phyloP scores from a whole-genome alignment of 2,329 filamentous ascomycete genomes.

The Daldinia sp. region DNA sequence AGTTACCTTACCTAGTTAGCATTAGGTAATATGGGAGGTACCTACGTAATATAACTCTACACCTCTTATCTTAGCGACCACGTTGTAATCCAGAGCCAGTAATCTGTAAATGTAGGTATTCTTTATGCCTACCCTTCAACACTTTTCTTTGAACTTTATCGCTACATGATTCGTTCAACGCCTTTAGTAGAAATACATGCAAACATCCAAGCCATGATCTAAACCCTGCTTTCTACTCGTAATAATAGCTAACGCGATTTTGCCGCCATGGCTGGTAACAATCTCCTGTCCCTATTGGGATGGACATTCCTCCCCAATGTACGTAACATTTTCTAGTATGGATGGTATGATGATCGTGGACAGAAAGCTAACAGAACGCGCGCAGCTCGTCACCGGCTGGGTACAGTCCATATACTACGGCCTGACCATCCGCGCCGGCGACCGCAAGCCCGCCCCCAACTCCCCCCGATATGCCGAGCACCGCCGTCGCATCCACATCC shows the following conservation, averaged over 20 bases:
- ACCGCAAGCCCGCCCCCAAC: constrained; percentile 79
- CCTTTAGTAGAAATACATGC: neutral
- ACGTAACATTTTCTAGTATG: constrained; percentile 42
- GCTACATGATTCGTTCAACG: constrained; percentile 1
- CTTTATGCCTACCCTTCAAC: neutral
- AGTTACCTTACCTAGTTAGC: neutral
- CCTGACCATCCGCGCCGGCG: constrained; percentile 88
- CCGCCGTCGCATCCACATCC: constrained; percentile 83
- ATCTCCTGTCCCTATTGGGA: constrained; percentile 65
- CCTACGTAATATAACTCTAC: constrained; percentile 16
- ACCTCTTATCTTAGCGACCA: constrained; percentile 5
- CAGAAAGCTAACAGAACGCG: too few species aligned
- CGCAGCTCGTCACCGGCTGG: constrained; percentile 83
- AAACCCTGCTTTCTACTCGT: constrained; percentile 10
- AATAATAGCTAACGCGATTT: constrained; percentile 18
- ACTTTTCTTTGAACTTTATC: neutral
- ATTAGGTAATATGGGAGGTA: constrained; percentile 13
- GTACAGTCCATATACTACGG: constrained; percentile 87
- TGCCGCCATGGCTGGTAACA: constrained; percentile 58
- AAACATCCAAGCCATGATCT: constrained; percentile 37
- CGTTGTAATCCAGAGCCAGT: constrained; percentile 1
- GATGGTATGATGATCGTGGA: neutral
- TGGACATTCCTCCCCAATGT: constrained; percentile 70
- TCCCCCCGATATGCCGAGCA: constrained; percentile 77
- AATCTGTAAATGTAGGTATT: neutral